Conservation (phyloP, 441 rosid genomes). For the Syzygium malaccense region DNA sequence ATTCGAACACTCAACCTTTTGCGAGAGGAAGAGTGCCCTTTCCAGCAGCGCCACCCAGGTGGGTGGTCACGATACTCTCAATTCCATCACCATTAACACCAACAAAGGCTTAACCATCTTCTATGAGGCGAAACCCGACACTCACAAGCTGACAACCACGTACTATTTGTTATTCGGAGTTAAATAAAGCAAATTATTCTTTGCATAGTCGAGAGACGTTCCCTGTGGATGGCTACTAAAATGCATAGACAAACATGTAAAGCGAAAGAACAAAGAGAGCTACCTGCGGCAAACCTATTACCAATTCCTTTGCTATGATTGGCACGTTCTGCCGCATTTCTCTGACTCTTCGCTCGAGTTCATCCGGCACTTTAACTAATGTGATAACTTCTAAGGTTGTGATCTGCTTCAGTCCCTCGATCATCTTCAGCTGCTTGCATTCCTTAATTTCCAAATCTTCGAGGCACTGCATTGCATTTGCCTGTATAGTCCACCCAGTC, state of each 20-base stretch:
- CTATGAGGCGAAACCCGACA: background rate
- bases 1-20: too few species aligned
- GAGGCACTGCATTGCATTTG: background rate
- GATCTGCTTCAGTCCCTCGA: background rate
- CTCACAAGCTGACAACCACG: too few species aligned
- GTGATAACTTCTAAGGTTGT: background rate
- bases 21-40: too few species aligned
- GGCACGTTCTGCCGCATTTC: accelerated
- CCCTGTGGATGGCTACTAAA: background rate
- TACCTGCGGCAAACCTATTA: too few species aligned
- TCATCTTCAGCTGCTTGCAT: accelerated
- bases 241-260: background rate
- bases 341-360: background rate
- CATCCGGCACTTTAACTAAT: background rate
- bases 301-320: background rate
- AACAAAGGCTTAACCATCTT: too few species aligned
- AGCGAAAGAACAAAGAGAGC: background rate
- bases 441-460: background rate
- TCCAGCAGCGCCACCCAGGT: too few species aligned
- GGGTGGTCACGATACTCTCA: background rate
- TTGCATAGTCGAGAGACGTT: too few species aligned
- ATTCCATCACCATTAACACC: background rate
- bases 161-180: too few species aligned
- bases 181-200: too few species aligned
- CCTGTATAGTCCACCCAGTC: background rate